These are phyloP conservation scores for Starmerella ratchasimensis DNA, from an alignment of 805 yeast species.

Conservation along the genomic window DNA sequence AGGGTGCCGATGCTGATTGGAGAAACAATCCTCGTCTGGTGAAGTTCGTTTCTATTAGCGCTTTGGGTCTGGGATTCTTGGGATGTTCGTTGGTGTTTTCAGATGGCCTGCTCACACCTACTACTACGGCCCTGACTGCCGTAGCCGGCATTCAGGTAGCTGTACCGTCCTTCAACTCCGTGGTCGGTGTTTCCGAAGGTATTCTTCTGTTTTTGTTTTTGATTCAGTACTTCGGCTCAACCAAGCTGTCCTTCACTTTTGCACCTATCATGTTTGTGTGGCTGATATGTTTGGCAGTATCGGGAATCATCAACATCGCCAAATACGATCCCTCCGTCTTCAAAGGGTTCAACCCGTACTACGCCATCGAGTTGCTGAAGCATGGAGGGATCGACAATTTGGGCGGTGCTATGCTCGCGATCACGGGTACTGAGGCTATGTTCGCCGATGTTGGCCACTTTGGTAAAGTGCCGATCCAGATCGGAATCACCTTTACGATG, in stretches of 20 bases:
- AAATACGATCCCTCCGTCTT: slow-evolving; percentile 32
- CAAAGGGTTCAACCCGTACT: slow-evolving; percentile 37
- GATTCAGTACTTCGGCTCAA: slow-evolving; percentile 39
- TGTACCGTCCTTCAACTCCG: slow-evolving; percentile 31
- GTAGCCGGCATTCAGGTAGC: slow-evolving; percentile 44
- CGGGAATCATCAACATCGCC: slow-evolving; percentile 36
- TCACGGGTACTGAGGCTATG: slow-evolving; percentile 54
- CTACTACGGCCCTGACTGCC: slow-evolving; percentile 47
- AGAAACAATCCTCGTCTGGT: slow-evolving; percentile 6
- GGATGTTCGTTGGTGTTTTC: slow-evolving; percentile 47
- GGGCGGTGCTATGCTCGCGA: slow-evolving; percentile 39
- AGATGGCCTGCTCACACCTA: slow-evolving; percentile 50
- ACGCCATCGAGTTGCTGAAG: slow-evolving; percentile 36
- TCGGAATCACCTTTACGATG: slow-evolving; percentile 29
- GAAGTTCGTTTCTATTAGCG: slow-evolving; percentile 3
- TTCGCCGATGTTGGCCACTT: slow-evolving; percentile 51
- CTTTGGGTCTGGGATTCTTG: slow-evolving; percentile 29
- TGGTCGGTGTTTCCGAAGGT: slow-evolving; percentile 36
- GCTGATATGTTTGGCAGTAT: slow-evolving; percentile 34
- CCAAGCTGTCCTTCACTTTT: slow-evolving; percentile 35
- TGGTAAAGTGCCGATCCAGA: slow-evolving; percentile 36
- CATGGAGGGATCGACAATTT: slow-evolving; percentile 29
- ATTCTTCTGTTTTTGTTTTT: slow-evolving; percentile 35
- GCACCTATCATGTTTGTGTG: slow-evolving; percentile 44
- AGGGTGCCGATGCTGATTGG: slow-evolving; percentile 1